A percentile compares a stretch with the other conserved stretches of the same genome.
phyloP scores from a whole-genome alignment of 163 green algal species.

The Chlorella variabilis region DNA sequence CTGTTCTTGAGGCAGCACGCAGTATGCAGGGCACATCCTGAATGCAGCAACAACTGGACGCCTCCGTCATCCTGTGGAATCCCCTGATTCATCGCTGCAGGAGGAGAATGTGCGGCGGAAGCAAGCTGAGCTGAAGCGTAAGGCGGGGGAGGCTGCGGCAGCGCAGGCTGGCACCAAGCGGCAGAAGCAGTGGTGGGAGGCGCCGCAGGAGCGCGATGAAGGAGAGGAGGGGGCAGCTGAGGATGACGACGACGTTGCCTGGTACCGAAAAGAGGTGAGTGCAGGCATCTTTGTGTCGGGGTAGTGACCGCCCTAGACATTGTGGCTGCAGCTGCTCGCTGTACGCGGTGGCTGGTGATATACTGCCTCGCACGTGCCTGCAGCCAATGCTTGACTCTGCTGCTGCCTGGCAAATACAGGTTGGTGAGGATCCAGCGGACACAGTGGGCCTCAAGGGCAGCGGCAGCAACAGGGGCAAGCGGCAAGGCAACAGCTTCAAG shows the following conservation, averaged over 20 bases:
- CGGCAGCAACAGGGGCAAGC: background rate
- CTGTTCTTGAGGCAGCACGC: no score
- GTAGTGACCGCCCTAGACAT: no score
- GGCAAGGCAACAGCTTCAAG: conserved; percentile 10
- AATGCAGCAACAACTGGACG: background rate
- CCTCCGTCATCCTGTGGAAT: no score
- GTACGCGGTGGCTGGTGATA: background rate
- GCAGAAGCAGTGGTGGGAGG: conserved; percentile 55
- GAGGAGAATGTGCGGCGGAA: conserved; percentile 84
- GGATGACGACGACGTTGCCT: conserved; percentile 72
- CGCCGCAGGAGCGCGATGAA: conserved; percentile 24
- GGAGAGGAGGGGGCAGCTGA: conserved; percentile 32
- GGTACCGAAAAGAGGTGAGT: conserved; percentile 68
- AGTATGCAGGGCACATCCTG: no score
- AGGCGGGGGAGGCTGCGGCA: conserved; percentile 43
- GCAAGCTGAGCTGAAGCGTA: conserved; percentile 49
- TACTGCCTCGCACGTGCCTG: no score
- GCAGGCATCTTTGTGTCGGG: no score
- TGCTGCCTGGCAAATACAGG: conserved; percentile 36
- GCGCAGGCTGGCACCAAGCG: conserved; percentile 20
- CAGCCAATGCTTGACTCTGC: background rate
- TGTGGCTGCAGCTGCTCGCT: background rate
- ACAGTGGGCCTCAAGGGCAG: conserved; percentile 40
- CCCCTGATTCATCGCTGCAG: conserved; percentile 21
- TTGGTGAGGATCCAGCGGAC: conserved; percentile 68